A percentile compares a stretch with the other conserved stretches of the same genome.
Evolutionary conservation across 2,329 filamentous ascomycete species (phyloP).

Genomic region (Colletotrichum orbiculare): DNA sequence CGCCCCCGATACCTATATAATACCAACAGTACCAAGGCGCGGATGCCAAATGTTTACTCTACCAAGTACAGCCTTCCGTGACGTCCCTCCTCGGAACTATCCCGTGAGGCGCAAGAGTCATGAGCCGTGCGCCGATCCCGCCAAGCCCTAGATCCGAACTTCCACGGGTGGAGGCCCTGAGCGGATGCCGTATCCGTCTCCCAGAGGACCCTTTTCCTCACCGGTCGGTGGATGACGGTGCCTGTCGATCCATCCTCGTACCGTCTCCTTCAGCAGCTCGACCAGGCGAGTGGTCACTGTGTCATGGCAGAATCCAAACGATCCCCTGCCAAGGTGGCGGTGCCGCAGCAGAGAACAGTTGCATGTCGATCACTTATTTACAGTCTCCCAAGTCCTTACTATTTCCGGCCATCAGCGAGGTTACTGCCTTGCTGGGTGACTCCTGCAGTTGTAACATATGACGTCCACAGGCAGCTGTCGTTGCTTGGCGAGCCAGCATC

Average conservation of each 20-base stretch:
- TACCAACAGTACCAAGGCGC: no score
- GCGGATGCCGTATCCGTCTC: slow-evolving; percentile 13
- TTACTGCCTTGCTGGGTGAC: background rate
- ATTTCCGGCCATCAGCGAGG: background rate
- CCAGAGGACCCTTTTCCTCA: slow-evolving; percentile 12
- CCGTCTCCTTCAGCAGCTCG: background rate
- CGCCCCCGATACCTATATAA: no score
- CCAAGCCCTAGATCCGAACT: slow-evolving; percentile 16
- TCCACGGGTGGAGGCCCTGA: slow-evolving; percentile 11
- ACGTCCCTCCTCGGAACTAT: slow-evolving; percentile 28
- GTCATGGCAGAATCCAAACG: slow-evolving; percentile 7
- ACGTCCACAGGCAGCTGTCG: background rate
- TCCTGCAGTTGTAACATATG: slow-evolving; percentile 3
- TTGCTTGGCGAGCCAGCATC: slow-evolving; percentile 35
- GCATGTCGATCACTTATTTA: slow-evolving; percentile 28
- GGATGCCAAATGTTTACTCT: no score
- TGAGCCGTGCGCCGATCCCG: slow-evolving; percentile 30
- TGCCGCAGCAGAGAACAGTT: slow-evolving; percentile 7
- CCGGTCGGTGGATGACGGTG: slow-evolving; percentile 14
- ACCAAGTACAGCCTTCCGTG: background rate
- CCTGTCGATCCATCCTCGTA: slow-evolving; percentile 22
- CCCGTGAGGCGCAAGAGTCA: slow-evolving; percentile 32
- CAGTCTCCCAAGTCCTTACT: background rate
- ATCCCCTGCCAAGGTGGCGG: slow-evolving; percentile 19
- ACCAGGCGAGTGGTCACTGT: background rate